Evolutionary conservation across 2,329 filamentous ascomycete species (phyloP).

Genomic region (Lachnellula occidentalis): DNA sequence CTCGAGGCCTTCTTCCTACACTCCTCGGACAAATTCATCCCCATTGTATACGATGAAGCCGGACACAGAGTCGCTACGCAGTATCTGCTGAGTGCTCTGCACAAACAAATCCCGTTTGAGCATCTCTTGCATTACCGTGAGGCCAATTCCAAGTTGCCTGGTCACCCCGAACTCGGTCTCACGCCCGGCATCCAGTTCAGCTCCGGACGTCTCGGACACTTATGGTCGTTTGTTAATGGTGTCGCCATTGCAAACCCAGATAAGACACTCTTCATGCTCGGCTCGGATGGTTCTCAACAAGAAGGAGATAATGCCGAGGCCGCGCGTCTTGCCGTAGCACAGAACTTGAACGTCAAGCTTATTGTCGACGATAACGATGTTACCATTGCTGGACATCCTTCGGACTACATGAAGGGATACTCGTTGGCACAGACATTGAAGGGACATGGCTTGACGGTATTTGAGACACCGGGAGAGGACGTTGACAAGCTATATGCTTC

Average conservation of each 20-base stretch:
- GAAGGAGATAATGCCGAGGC: conserved; percentile 38
- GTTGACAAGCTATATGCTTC: conserved; percentile 33
- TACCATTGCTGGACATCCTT: conserved; percentile 37
- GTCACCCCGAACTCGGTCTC: conserved; percentile 36
- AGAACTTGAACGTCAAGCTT: conserved; percentile 35
- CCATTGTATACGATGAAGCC: conserved; percentile 35
- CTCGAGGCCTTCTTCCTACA: conserved; percentile 33
- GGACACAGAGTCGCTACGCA: conserved; percentile 38
- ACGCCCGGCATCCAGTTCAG: conserved; percentile 37
- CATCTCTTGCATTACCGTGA: conserved; percentile 38
- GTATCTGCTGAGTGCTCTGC: conserved; percentile 34
- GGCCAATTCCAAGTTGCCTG: conserved; percentile 35
- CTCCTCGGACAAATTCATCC: conserved; percentile 30
- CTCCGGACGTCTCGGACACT: conserved; percentile 36
- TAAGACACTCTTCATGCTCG: conserved; percentile 34
- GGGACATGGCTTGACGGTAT: conserved; percentile 35
- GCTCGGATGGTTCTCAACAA: conserved; percentile 37
- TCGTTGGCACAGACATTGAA: conserved; percentile 30
- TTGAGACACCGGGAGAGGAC: conserved; percentile 34
- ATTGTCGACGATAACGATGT: conserved; percentile 38
- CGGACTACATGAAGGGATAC: conserved; percentile 35
- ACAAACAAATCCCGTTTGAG: conserved; percentile 34
- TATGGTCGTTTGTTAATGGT: conserved; percentile 37
- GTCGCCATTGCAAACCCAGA: conserved; percentile 34
- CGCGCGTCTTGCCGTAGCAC: conserved; percentile 34